Evolutionary conservation across 495 filamentous ascomycete species (phyloP).

Genomic region (Extremus antarcticus): DNA sequence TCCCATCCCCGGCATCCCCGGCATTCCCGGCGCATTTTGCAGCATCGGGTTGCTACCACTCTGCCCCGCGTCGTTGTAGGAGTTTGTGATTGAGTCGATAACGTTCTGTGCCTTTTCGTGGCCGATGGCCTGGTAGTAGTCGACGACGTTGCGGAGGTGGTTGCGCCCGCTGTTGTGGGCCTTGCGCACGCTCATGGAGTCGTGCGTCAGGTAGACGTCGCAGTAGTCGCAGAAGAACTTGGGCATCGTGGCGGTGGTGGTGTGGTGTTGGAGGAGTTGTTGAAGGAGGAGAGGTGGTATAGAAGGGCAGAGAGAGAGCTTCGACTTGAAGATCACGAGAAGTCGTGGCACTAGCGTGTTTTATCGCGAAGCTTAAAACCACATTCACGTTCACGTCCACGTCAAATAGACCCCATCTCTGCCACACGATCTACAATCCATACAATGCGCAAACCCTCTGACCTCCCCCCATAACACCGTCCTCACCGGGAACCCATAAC

Average conservation of each 20-base stretch:
- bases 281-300: neutral
- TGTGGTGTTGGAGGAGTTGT: too few relatives aligned
- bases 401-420: too few relatives aligned
- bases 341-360: neutral
- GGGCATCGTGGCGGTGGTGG: conserved; percentile 12
- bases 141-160: conserved; percentile 90
- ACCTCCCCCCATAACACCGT: neutral
- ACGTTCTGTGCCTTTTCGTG: conserved; percentile 97
- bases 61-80: conserved; percentile 89
- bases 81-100: conserved; percentile 91
- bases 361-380: neutral
- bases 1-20: conserved; percentile 26
- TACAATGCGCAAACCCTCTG: neutral
- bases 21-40: conserved; percentile 41
- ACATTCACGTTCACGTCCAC: too few relatives aligned
- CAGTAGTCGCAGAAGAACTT: conserved; percentile 69
- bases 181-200: conserved; percentile 98
- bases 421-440: too few relatives aligned
- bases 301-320: neutral
- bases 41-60: conserved; percentile 73
- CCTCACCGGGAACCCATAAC: neutral
- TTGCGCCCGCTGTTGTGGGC: conserved; percentile 95
- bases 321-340: neutral
- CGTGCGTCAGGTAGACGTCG: conserved; percentile 99
- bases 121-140: conserved; percentile 98